Base-by-base conservation (phyloP, 441 rosid genomes). In the Mallotus japonicus region DNA sequence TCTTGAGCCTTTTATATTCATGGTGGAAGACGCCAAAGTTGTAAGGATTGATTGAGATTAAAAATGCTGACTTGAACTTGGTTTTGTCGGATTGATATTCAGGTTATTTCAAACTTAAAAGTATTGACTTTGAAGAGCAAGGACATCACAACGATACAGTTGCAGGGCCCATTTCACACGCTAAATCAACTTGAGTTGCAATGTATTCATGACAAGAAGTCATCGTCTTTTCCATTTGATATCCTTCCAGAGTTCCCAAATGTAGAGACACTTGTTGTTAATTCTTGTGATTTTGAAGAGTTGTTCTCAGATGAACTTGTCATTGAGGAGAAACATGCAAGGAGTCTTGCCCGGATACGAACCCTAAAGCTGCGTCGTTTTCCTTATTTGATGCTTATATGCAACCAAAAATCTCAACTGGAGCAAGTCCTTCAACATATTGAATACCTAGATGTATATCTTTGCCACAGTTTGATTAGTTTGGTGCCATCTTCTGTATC, bases 181-280 rank as follows among this genome's bases (percentile, higher is more conserved):
- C 53, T 79, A 5, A 67, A 73, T 2, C 0, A 13, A 5, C n/a
- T 78, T 22, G 3, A 74, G 10, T 57, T 77, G 47, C 46, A 50
- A 17, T 66, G 80, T 60, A 73, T 64, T 54, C 63, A 57, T 61
- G 66, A 53, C 22, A 74, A 24, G 28, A 24, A 24, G 28, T 24
- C 73, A 16, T 61, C 71, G 12, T 63, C 11, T 64, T 57, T 63
- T 10, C 84, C 81, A 1, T 47, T 62, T 15, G 54, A 62, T 55
- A 66, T 78, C 58, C 74, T 81, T 67, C 59, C 69, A 8, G 75
- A 54, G n/a, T 69, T 81, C 14, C 42, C 19, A 15, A 60, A 60
- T 47, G 59, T 78, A 13, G 70, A 81, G 62, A 69, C 44, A 22
- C 73, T 81, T 59, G 0, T 28, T 59, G 50, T 81, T 6, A 34